phyloP scores from a whole-genome alignment of 2,329 filamentous ascomycete species.

The Chaetomiaceae sp. region DNA sequence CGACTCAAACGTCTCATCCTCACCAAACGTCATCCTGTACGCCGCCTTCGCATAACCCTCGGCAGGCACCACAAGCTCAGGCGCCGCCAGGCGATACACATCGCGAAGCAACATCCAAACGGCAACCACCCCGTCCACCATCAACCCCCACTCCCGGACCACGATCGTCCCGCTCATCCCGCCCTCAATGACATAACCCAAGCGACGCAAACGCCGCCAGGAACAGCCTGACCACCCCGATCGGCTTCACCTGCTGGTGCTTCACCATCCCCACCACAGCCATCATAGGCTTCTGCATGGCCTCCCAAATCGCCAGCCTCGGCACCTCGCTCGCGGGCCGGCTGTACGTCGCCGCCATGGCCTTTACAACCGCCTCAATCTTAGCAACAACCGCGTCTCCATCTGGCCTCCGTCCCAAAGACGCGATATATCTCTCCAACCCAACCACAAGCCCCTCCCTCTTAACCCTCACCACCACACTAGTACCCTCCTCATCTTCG shows the following conservation, averaged over 20 bases:
- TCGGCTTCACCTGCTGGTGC: not conserved
- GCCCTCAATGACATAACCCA: slow-evolving; percentile 25
- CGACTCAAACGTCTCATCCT: slow-evolving; percentile 13
- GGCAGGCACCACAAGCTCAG: slow-evolving; percentile 4
- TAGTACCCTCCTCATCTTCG: slow-evolving; percentile 24
- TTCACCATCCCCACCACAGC: not conserved
- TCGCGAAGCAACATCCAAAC: slow-evolving; percentile 11
- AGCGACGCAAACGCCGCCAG: slow-evolving; percentile 27
- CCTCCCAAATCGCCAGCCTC: slow-evolving; percentile 24
- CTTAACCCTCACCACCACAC: slow-evolving; percentile 7
- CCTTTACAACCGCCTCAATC: slow-evolving; percentile 16
- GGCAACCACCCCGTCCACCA: not conserved
- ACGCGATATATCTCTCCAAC: not conserved
- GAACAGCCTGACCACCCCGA: slow-evolving; percentile 16
- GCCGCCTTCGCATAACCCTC: slow-evolving; percentile 9
- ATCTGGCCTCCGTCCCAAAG: not conserved
- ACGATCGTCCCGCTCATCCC: slow-evolving; percentile 2
- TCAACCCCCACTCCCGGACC: slow-evolving; percentile 13
- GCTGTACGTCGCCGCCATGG: slow-evolving; percentile 25
- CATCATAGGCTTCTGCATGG: slow-evolving; percentile 20
- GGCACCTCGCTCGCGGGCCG: slow-evolving; percentile 3
- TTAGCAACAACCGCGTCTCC: not conserved
- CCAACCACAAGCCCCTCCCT: not conserved
- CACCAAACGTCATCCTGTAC: slow-evolving; percentile 10
- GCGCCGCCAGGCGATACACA: not conserved